phyloP scores from a whole-genome alignment of 176 grass and related monocot species.

The maize (Zea mays) region DNA sequence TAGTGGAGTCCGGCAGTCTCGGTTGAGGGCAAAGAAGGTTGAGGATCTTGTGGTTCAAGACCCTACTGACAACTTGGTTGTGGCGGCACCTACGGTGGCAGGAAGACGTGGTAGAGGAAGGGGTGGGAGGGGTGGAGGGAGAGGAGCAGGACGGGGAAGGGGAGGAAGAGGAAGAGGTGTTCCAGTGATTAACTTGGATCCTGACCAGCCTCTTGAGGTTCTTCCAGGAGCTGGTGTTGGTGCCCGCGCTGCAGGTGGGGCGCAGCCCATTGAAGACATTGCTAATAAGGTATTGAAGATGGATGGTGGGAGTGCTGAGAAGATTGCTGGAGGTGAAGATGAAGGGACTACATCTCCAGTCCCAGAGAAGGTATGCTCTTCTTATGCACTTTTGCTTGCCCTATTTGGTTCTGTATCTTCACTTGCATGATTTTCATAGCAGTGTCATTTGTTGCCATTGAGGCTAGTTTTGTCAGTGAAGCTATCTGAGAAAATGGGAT shows the following conservation, averaged over 20 bases:
- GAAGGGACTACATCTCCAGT: constrained; percentile 71
- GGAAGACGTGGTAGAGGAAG: constrained; percentile 68
- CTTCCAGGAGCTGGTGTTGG: constrained; percentile 55
- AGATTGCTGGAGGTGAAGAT: constrained; percentile 69
- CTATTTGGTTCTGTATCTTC: neutral
- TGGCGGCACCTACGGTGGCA: constrained; percentile 50
- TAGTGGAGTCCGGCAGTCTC: constrained; percentile 88
- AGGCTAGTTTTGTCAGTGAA: neutral
- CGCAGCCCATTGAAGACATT: constrained; percentile 30
- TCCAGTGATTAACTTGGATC: constrained; percentile 75
- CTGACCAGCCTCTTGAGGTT: constrained; percentile 70
- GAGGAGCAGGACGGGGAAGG: constrained; percentile 61
- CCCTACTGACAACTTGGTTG: constrained; percentile 59
- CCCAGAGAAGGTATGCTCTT: constrained; percentile 69
- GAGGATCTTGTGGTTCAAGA: constrained; percentile 51
- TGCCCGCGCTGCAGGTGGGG: constrained; percentile 42
- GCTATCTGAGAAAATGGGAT: constrained; percentile 19
- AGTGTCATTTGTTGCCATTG: constrained; percentile 7
- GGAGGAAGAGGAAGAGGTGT: constrained; percentile 65
- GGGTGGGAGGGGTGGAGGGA: constrained; percentile 66
- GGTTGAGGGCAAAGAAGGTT: constrained; percentile 71
- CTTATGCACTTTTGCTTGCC: constrained; percentile 6
- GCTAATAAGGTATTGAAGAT: constrained; percentile 60
- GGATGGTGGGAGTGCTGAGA: constrained; percentile 84
- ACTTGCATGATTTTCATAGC: constrained; percentile 29